Evolutionary conservation across 176 grass and related monocot genomes (phyloP), one percentile per base, ranked within the genome.

Genomic region (Oryza punctata): DNA sequence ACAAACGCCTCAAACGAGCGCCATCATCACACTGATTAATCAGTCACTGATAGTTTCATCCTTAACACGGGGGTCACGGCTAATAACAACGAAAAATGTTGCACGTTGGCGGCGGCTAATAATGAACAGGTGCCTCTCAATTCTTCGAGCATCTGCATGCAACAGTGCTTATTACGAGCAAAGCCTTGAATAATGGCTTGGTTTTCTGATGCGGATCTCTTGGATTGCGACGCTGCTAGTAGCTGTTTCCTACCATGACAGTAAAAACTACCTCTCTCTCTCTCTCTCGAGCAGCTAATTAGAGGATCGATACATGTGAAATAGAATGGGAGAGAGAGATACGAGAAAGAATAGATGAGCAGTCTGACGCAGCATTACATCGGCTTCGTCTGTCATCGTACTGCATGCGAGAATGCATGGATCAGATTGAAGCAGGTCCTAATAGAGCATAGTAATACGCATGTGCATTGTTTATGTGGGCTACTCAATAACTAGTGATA

Each of bases 281-380:
- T 82, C 64, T 29, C 67, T 23, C 18, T 88, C 86, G 9, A 65
- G 57, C 80, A 88, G 81, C 87, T 78, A 77, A 29, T 29, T 29
- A 35, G 33, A 76, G 52, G 14, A 54, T 18, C 4, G 15, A 54
- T 19, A 19, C 16, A 15, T 44, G 72, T 57, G 38, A 77, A 76
- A 76, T 70, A 63, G 69, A 63, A 24, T 7, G 6, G 65, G 78
- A 11, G 65, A 63, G 65, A 63, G 75, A 50, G 0, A 16, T 47
- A 47, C 13, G 9, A 38, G 0, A 7, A 18, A 6, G 33, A 50
- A 16, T 15, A 25, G 65, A 78, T 13, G 74, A 72, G 67, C 33
- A 15, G 1, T 50, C 40, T 65, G 84, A 52, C 83, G 67, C 54
- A 67, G 75, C 65, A 10, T 57, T 44, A 7, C 74, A 70, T 69